Base-by-base conservation (phyloP, 139 green algal genomes). In the Micractinium conductrix region DNA sequence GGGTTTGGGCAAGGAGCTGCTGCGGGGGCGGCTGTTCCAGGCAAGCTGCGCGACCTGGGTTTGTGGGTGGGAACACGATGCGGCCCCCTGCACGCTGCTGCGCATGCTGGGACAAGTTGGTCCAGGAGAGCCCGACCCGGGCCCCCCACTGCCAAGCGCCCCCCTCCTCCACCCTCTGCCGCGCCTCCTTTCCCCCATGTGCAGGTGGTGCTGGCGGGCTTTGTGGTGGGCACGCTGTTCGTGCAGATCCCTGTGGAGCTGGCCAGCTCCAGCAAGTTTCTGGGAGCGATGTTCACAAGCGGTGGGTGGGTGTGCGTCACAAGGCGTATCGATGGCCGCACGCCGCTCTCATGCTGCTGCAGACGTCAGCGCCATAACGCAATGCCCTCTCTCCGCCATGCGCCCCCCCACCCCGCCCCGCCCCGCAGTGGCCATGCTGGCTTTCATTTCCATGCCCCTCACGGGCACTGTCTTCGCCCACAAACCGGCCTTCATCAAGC, bases 131-230 rank as follows among this genome's bases (percentile, higher is more conserved):
- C n/a, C n/a, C n/a, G n/a, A n/a, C n/a, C n/a, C n/a, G n/a, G n/a
- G n/a, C n/a, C n/a, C n/a, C n/a, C n/a, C n/a, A n/a, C n/a, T n/a
- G n/a, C n/a, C n/a, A n/a, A n/a, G n/a, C n/a, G n/a, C n/a, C n/a
- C n/a, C n/a, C n/a, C n/a, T n/a, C n/a, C n/a, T n/a, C n/a, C n/a
- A n/a, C n/a, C n/a, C n/a, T n/a, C n/a, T n/a, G n/a, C n/a, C n/a
- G n/a, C n/a, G n/a, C n/a, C n/a, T 37, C 60, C 22, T n/a, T 42
- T 8, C 40, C 4, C n/a, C 63, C 8, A 22, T 24, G 26, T 70
- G 63, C 63, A 70, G 63, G 63, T 70, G 63, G 63, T 70, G 63
- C 63, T 70, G 63, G 63, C n/a, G 63, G 63, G 63, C 63, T 38
- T 70, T 14, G 40, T 70, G 38, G 63, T 70, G 4, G 63, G 63